Evolutionary conservation across 345 rosid genomes (phyloP).

Genomic region (Eucalyptus guilfoylei): DNA sequence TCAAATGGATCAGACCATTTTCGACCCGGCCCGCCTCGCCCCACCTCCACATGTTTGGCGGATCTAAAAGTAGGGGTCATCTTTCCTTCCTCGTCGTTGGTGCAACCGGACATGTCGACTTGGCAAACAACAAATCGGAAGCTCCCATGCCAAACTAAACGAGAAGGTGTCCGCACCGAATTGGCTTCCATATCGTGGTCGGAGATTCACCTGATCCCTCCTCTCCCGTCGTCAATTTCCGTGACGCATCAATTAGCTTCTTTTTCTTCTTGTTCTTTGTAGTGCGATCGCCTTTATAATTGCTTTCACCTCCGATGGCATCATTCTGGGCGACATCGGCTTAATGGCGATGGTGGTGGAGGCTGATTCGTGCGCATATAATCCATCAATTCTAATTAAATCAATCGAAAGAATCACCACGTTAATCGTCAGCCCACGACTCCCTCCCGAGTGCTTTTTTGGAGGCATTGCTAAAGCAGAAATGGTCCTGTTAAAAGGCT

Average conservation of each 20-base stretch:
- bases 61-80: neutral
- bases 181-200: neutral
- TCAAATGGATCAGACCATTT: neutral
- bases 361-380: neutral
- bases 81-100: neutral
- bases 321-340: neutral
- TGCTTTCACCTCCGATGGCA: neutral
- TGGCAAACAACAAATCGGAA: neutral
- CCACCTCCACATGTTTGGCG: neutral
- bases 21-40: neutral
- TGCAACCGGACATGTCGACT: neutral
- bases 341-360: neutral
- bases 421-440: neutral
- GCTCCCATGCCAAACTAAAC: neutral
- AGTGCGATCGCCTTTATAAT: neutral
- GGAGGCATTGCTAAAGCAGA: neutral
- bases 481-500: neutral
- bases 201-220: neutral
- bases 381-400: neutral
- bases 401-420: neutral
- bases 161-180: neutral
- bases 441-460: neutral
- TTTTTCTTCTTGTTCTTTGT: neutral
- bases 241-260: neutral
- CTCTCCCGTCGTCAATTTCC: neutral